A percentile compares a stretch with the other conserved stretches of the same genome.
These are phyloP conservation scores for Hyaloraphidium curvatum DNA, from an alignment of 192 early-diverging fungal species.

Conservation along the genomic window DNA sequence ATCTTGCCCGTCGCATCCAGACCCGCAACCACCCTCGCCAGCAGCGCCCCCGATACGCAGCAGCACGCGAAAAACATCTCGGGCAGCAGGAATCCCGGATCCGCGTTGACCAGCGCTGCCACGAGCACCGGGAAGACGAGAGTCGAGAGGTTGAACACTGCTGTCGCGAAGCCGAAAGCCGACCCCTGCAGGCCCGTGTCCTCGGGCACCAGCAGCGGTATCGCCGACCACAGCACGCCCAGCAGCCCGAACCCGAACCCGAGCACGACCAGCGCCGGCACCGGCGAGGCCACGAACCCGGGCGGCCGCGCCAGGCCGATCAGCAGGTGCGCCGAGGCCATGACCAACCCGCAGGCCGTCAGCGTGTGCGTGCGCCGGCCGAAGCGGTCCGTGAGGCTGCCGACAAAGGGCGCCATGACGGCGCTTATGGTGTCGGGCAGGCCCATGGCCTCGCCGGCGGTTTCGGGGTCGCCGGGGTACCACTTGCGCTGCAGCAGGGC, in stretches of 20 bases:
- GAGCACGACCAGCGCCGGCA: slow-evolving; percentile 23
- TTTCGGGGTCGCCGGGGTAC: slow-evolving; percentile 27
- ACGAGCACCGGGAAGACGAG: slow-evolving; percentile 30
- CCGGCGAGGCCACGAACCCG: slow-evolving; percentile 11
- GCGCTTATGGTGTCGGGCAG: slow-evolving; percentile 34
- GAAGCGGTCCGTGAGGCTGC: slow-evolving; percentile 26
- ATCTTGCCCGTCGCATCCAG: too few species aligned
- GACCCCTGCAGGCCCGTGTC: too few species aligned
- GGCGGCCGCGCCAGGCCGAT: slow-evolving; percentile 14
- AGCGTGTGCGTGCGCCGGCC: slow-evolving; percentile 26
- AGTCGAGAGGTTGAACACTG: slow-evolving; percentile 25
- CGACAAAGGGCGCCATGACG: slow-evolving; percentile 29
- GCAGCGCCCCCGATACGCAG: too few species aligned
- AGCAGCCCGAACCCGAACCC: slow-evolving; percentile 26
- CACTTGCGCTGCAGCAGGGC: slow-evolving; percentile 31
- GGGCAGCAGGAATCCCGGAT: neutral
- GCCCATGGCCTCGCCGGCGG: slow-evolving; percentile 32
- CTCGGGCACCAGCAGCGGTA: slow-evolving; percentile 25
- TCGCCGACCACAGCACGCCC: slow-evolving; percentile 26
- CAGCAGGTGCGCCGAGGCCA: slow-evolving; percentile 19
- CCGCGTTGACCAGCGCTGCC: neutral
- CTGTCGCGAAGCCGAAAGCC: slow-evolving; percentile 24
- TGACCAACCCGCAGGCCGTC: slow-evolving; percentile 20
- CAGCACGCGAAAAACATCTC: neutral
- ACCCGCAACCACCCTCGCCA: too few species aligned